Percentiles rank a stretch among this genome's conserved stretches.
phyloP scores from a whole-genome alignment of 2,329 filamentous ascomycete species.

The Lachnellula hyalina region DNA sequence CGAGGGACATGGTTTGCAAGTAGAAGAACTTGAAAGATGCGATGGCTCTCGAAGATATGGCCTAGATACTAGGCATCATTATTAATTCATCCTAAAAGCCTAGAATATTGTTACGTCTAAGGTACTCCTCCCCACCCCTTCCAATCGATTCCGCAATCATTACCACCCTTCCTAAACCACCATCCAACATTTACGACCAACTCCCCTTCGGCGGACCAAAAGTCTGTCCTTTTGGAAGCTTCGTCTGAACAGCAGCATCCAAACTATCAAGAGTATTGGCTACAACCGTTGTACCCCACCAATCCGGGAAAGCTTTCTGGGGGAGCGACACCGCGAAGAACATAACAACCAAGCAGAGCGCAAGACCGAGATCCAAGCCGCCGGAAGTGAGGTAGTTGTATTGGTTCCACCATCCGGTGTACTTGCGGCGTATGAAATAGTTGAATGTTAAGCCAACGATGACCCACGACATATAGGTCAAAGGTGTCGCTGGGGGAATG shows the following conservation, averaged over 20 bases:
- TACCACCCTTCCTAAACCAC: background rate
- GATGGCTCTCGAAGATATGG: no score
- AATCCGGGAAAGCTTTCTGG: slow-evolving; percentile 42
- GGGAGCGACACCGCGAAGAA: slow-evolving; percentile 65
- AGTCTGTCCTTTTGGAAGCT: slow-evolving; percentile 6
- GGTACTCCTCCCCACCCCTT: background rate
- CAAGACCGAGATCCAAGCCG: slow-evolving; percentile 63
- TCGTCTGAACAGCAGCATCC: slow-evolving; percentile 7
- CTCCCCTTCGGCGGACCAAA: slow-evolving; percentile 13
- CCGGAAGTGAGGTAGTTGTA: slow-evolving; percentile 74
- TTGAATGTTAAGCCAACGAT: slow-evolving; percentile 64
- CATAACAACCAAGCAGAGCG: slow-evolving; percentile 61
- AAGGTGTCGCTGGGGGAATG: slow-evolving; percentile 64
- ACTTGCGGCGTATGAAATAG: slow-evolving; percentile 58
- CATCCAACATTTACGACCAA: slow-evolving; percentile 7
- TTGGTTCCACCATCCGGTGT: slow-evolving; percentile 69
- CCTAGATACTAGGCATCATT: no score
- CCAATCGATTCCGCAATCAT: background rate
- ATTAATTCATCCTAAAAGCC: no score
- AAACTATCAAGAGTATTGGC: slow-evolving; percentile 7
- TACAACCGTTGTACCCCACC: slow-evolving; percentile 44
- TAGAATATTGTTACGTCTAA: background rate
- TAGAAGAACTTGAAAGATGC: no score
- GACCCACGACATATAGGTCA: slow-evolving; percentile 64
- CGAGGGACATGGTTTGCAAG: no score